phyloP scores from a whole-genome alignment of 1,139 yeast genomes.

The Spathaspora sp. region DNA sequence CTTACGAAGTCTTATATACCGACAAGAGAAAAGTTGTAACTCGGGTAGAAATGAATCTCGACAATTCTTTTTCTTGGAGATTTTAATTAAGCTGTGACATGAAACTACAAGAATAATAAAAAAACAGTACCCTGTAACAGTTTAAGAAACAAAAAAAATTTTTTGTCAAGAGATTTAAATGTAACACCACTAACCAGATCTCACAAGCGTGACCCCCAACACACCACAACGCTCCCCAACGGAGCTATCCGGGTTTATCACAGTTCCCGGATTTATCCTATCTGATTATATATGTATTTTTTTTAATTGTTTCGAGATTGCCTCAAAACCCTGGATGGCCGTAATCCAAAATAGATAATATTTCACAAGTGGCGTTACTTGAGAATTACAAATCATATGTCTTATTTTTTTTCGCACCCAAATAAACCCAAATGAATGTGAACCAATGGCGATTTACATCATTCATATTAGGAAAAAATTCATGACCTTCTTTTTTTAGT shows the following conservation, averaged over 20 bases:
- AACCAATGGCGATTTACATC: neutral
- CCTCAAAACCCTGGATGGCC: neutral
- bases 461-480: neutral
- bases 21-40: too few relatives aligned
- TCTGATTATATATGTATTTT: neutral
- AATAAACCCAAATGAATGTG: neutral
- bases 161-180: neutral
- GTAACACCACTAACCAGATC: neutral
- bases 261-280: neutral
- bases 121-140: too few relatives aligned
- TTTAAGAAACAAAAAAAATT: neutral
- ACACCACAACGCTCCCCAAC: neutral
- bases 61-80: too few relatives aligned
- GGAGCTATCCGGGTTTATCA: neutral
- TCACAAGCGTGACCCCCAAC: neutral
- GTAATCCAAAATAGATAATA: neutral
- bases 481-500: neutral
- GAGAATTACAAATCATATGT: neutral
- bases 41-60: too few relatives aligned
- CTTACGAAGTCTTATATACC: too few relatives aligned
- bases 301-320: neutral
- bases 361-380: neutral
- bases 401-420: constrained; percentile 1
- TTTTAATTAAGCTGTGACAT: too few relatives aligned
- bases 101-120: too few relatives aligned